A percentile compares a stretch with the other conserved stretches of the same genome.
phyloP scores from a whole-genome alignment of 768 basidiomycete species.

The Botryobasidium botryosum region DNA sequence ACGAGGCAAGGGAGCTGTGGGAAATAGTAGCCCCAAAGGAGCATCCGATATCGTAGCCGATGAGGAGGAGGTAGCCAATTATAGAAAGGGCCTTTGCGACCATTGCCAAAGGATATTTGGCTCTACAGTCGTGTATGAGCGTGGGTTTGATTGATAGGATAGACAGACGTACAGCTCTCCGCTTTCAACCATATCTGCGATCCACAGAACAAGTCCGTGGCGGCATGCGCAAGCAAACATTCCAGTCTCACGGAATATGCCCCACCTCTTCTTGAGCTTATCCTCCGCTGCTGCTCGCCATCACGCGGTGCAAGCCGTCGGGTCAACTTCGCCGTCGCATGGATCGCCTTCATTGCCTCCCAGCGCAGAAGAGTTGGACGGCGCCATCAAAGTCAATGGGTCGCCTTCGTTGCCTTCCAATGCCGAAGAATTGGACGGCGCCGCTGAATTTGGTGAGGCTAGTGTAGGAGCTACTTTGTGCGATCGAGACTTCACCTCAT shows the following conservation, averaged over 20 bases:
- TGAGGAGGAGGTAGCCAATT: background rate
- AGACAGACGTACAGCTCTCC: conserved; percentile 1
- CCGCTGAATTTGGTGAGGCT: background rate
- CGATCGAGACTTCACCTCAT: no score
- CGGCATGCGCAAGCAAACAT: background rate
- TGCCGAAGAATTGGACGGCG: background rate
- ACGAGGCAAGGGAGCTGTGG: background rate
- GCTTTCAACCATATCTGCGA: background rate
- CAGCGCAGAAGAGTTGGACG: background rate
- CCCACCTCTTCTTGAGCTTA: background rate
- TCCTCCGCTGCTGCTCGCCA: background rate
- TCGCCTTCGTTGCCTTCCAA: background rate
- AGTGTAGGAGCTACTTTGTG: no score
- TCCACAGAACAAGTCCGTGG: background rate
- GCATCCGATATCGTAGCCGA: conserved; percentile 6
- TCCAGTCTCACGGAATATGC: background rate
- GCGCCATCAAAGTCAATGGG: background rate
- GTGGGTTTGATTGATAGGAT: background rate
- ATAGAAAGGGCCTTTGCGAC: background rate
- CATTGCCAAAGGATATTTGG: background rate
- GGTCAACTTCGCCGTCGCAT: background rate
- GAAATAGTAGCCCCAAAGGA: background rate
- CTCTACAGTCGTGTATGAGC: background rate
- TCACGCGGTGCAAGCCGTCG: background rate
- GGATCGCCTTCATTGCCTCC: background rate